Evolutionary conservation across 768 basidiomycete species (phyloP), one percentile per base, ranked within the genome.

Genomic region (Amanita phalloides): DNA sequence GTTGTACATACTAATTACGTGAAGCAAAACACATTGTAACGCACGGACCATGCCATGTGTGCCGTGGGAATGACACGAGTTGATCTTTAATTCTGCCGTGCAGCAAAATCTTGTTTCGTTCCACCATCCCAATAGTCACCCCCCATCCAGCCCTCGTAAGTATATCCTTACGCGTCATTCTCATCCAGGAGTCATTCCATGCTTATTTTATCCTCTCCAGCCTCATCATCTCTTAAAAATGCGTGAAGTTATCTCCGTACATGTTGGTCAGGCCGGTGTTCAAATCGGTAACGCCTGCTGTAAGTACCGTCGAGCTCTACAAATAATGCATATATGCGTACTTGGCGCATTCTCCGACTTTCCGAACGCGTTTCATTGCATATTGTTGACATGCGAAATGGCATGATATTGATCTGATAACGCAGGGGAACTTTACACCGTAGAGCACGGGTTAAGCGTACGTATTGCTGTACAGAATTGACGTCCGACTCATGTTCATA

Each of bases 231-330:
- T 42, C 30, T 48, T 48, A 32, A n/a, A 42, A 53, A 90, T 90
- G 88, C 86, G 88, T 77, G 88, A 90, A 86, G 93, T 97, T 71
- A 95, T 96, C 76, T 95, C 91, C 60, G 78, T 97, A 66, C 92
- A 97, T 73, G 94, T 98, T 67, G 95, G 95, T 64, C 96, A 99
- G 76, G 96, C 95, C 65, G 93, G 92, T 83, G 86, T 90, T 61
- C 90, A 92, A 76, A 89, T 92, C 63, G 94, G 95, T 65, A 98
- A 98, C 70, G 95, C 96, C 65, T 99, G 93, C 74, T 96, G 95
- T 91, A 73, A 77, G 90, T 86, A 53, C 58, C 58, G 57, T 10
- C 43, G 10, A 11, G n/a, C 49, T 54, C 61, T 56, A 58, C 13
- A 59, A 56, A 56, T 51, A 26, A 52, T 54, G 28, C 44, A 35